Percentiles rank a stretch among this genome's conserved stretches.
These are phyloP conservation scores for Melampsora americana DNA, from an alignment of 1,284 basidiomycete species.

Conservation along the genomic window DNA sequence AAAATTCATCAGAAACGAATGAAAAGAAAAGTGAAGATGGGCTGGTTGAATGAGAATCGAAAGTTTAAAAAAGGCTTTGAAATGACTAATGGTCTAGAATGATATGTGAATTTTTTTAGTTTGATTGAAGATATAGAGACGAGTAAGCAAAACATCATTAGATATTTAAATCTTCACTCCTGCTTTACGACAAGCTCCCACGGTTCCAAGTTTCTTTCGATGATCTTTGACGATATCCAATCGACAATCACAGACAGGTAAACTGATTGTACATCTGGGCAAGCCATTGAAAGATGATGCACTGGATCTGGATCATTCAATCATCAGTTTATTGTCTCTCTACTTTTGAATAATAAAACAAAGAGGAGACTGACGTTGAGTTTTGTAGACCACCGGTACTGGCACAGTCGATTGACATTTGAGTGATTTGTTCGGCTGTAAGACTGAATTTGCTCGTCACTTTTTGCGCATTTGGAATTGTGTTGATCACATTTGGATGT, in stretches of 20 bases:
- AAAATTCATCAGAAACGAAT: too few relatives aligned
- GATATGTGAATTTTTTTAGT: too few relatives aligned
- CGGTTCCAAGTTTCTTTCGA: slow-evolving; percentile 25
- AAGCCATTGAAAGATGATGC: not conserved
- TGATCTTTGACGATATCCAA: slow-evolving; percentile 4
- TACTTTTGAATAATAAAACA: not conserved
- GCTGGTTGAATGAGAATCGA: too few relatives aligned
- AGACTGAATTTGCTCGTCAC: slow-evolving; percentile 32
- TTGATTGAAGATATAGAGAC: too few relatives aligned
- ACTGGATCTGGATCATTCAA: not conserved
- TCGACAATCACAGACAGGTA: slow-evolving; percentile 35
- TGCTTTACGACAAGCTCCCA: slow-evolving; percentile 22
- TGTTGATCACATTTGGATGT: slow-evolving; percentile 26
- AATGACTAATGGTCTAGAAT: too few relatives aligned
- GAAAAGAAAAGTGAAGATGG: too few relatives aligned
- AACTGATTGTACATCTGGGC: slow-evolving; percentile 21
- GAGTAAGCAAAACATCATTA: too few relatives aligned
- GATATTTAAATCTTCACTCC: slow-evolving; percentile 23
- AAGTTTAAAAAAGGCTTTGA: too few relatives aligned
- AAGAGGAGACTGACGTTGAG: not conserved
- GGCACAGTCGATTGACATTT: slow-evolving; percentile 19
- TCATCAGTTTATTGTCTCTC: not conserved
- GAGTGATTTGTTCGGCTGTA: slow-evolving; percentile 37
- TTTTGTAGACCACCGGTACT: not conserved
- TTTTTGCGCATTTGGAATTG: slow-evolving; percentile 26